Base-by-base conservation (phyloP, 2,329 filamentous ascomycete species). In the Venturia pyrina region DNA sequence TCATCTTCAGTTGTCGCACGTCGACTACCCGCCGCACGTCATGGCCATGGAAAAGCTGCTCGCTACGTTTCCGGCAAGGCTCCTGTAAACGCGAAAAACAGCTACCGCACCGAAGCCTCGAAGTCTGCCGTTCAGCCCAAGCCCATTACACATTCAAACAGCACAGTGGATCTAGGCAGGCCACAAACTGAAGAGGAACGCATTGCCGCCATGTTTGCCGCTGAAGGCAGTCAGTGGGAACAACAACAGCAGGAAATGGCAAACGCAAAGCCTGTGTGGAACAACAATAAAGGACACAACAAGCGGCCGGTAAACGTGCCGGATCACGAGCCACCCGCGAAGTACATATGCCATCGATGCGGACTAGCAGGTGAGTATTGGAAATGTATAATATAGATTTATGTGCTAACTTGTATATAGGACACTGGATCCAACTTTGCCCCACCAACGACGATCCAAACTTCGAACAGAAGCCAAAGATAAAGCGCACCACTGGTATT, bases 371-470 rank as follows among this genome's bases (percentile, higher is more conserved):
- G 83, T 82, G 75, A 68, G 72, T 69, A 43, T 40, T 48, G 11
- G 10, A 41, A 41, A n/a, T 0, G 32, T 28, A 11, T 5, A 17
- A 24, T 44, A 21, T 21, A 17, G 59, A 24, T 66, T 21, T 44
- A 57, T 63, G 65, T 64, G 66, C 73, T 78, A 71, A 78, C 69
- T 66, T 66, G 10, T 68, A 34, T 43, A 13, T 63, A 83, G 81
- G 93, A n/a, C 95, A 99, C 76, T 99, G 93, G 93, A 99, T 99
- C 69, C 93, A 98, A 78, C 86, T 91, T 64, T 99, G 95, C 73
- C 95, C 95, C 7, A 99, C 93, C n/a, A 99, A 99, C 76, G 91
- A 96, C 75, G 93, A 99, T 70, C 93, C 95, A 3, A 93, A 92
- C 68, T 98, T 93, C 76, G 95, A 99, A 78, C 93, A 93, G 70